phyloP scores from a whole-genome alignment of 192 early-diverging fungal genomes.

The Cladochytrium replicatum region DNA sequence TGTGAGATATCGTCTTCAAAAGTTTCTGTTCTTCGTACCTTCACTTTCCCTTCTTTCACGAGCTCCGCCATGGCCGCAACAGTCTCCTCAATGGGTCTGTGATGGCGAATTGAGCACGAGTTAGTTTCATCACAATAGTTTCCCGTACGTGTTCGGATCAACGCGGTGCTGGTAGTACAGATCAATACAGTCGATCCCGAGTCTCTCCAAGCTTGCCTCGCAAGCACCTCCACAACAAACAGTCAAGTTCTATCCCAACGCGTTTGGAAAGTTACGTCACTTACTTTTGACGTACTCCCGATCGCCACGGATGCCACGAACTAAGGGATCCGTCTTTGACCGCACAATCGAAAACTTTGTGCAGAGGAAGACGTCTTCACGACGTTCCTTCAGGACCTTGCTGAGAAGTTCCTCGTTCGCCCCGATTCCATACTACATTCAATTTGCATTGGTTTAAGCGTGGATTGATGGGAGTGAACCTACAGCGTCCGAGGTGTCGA shows the following conservation, averaged over 20 bases:
- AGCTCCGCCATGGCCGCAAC: constrained; percentile 50
- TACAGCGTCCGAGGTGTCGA: constrained; percentile 54
- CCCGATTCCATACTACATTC: constrained; percentile 41
- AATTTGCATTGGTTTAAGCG: too few species aligned
- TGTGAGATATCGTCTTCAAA: too few species aligned
- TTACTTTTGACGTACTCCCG: constrained; percentile 41
- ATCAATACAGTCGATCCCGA: constrained; percentile 49
- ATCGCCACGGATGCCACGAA: constrained; percentile 27
- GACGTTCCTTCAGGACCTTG: constrained; percentile 35
- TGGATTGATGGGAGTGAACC: constrained; percentile 23
- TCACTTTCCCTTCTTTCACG: constrained; percentile 58
- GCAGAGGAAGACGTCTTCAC: constrained; percentile 44
- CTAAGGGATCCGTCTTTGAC: constrained; percentile 10
- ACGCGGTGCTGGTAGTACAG: constrained; percentile 57
- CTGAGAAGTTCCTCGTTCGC: constrained; percentile 45
- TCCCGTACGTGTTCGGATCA: constrained; percentile 33
- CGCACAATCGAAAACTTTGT: constrained; percentile 50
- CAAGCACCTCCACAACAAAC: too few species aligned
- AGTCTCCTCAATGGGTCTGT: constrained; percentile 51
- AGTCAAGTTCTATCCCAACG: too few species aligned
- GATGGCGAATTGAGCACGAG: constrained; percentile 6
- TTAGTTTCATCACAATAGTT: neutral
- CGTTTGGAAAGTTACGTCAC: too few species aligned
- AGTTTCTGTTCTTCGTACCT: too few species aligned
- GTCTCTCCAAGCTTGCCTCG: constrained; percentile 30